Evolutionary conservation across 176 grass and related monocot genomes (phyloP).

Genomic region (Raddia distichophylla): DNA sequence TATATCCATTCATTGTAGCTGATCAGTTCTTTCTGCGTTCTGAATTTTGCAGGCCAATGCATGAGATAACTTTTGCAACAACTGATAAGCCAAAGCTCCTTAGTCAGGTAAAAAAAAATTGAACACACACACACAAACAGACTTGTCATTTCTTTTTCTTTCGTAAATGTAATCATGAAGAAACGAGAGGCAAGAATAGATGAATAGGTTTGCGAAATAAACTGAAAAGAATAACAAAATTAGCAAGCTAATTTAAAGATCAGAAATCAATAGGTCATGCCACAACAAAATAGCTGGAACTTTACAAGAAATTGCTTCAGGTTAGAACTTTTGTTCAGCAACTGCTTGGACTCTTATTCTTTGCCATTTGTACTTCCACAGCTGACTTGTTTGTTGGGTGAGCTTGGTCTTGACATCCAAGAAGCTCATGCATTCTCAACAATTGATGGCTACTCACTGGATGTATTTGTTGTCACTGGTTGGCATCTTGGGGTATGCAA

Average conservation of each 20-base stretch:
- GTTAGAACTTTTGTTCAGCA: not conserved
- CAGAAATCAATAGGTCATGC: not conserved
- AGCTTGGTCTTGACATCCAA: slow-evolving; percentile 85
- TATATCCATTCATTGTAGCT: not conserved
- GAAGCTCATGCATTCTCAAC: slow-evolving; percentile 96
- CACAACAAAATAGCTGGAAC: not conserved
- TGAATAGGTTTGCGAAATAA: not conserved
- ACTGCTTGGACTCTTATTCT: not conserved
- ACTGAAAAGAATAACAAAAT: not conserved
- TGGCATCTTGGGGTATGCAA: slow-evolving; percentile 74
- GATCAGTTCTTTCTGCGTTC: slow-evolving; percentile 20
- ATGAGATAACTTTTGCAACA: slow-evolving; percentile 82
- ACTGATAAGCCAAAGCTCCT: slow-evolving; percentile 84
- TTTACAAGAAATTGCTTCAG: slow-evolving; percentile 9
- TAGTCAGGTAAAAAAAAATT: slow-evolving; percentile 60
- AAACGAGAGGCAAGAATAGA: not conserved
- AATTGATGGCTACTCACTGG: slow-evolving; percentile 77
- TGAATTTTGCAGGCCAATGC: slow-evolving; percentile 71
- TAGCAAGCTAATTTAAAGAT: not conserved
- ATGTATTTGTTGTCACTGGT: slow-evolving; percentile 81
- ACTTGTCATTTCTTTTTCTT: not conserved
- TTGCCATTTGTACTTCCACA: slow-evolving; percentile 40
- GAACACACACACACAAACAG: too few relatives aligned
- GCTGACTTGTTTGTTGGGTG: slow-evolving; percentile 80
- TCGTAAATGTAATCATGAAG: not conserved